A percentile compares a stretch with the other conserved stretches of the same genome.
Evolutionary conservation across 176 grass and related monocot genomes (phyloP).

Genomic region (Aegilops umbellulata): DNA sequence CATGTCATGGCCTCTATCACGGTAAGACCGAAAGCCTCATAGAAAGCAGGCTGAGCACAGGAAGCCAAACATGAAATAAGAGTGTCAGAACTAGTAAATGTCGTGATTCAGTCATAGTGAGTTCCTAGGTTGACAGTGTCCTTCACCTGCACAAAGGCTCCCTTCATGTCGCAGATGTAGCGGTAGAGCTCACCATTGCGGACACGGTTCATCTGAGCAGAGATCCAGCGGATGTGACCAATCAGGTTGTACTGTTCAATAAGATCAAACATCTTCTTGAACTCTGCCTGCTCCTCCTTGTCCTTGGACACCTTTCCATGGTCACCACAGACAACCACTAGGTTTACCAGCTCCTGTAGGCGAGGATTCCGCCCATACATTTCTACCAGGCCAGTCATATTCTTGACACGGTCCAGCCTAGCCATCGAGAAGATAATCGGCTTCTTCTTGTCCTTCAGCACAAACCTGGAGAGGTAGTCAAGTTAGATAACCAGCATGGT

Average conservation of each 20-base stretch:
- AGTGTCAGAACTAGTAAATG: not conserved
- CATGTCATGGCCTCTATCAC: constrained; percentile 80
- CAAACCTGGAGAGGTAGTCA: constrained; percentile 38
- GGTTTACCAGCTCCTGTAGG: constrained; percentile 63
- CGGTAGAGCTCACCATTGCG: constrained; percentile 74
- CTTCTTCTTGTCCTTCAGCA: constrained; percentile 64
- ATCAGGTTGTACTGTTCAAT: constrained; percentile 63
- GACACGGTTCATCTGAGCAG: constrained; percentile 79
- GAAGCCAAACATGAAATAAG: not conserved
- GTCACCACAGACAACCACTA: constrained; percentile 71
- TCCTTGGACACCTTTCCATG: constrained; percentile 76
- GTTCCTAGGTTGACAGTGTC: constrained; percentile 5
- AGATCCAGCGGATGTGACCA: constrained; percentile 72
- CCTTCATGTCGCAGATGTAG: constrained; percentile 64
- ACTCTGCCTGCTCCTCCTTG: constrained; percentile 68
- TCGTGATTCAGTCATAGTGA: not conserved
- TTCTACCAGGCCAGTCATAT: constrained; percentile 73
- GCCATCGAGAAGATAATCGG: constrained; percentile 86
- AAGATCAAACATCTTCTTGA: constrained; percentile 64
- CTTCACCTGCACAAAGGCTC: constrained; percentile 68
- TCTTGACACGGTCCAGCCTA: constrained; percentile 72
- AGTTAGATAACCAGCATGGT: not conserved
- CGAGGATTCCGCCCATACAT: constrained; percentile 48
- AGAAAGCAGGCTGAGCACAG: constrained; percentile 60
- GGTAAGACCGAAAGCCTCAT: constrained; percentile 78